These are phyloP conservation scores for Melocanna baccifera DNA, from an alignment of 176 grass and related monocot species.

Conservation along the genomic window DNA sequence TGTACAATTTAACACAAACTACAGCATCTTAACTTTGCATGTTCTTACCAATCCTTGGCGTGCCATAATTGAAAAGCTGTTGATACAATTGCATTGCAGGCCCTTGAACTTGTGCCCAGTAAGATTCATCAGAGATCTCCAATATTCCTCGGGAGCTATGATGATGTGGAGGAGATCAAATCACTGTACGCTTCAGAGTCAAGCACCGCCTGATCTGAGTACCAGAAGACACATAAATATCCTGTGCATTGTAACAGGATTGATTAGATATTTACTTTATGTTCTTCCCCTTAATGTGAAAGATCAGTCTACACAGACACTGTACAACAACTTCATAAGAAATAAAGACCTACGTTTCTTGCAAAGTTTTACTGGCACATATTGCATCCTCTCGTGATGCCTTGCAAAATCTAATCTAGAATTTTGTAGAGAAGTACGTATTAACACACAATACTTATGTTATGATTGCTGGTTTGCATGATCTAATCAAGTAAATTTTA, in stretches of 20 bases:
- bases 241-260: neutral
- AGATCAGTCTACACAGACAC: neutral
- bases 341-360: neutral
- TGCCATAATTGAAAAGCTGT: neutral
- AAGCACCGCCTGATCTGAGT: constrained; percentile 22
- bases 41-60: neutral
- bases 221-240: neutral
- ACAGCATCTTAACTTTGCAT: neutral
- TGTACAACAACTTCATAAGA: neutral
- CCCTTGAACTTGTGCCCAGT: constrained; percentile 66
- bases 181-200: constrained; percentile 65
- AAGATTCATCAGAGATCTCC: constrained; percentile 84
- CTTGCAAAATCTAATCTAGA: neutral
- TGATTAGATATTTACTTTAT: neutral
- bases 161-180: constrained; percentile 88
- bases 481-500: neutral
- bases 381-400: neutral
- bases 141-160: constrained; percentile 89
- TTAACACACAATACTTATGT: neutral
- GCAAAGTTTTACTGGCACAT: neutral
- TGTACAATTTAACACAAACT: neutral
- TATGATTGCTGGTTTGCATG: neutral
- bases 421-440: neutral
- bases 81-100: constrained; percentile 39
- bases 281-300: neutral